phyloP scores from a whole-genome alignment of 306 rosid species.

The Prunus davidiana region DNA sequence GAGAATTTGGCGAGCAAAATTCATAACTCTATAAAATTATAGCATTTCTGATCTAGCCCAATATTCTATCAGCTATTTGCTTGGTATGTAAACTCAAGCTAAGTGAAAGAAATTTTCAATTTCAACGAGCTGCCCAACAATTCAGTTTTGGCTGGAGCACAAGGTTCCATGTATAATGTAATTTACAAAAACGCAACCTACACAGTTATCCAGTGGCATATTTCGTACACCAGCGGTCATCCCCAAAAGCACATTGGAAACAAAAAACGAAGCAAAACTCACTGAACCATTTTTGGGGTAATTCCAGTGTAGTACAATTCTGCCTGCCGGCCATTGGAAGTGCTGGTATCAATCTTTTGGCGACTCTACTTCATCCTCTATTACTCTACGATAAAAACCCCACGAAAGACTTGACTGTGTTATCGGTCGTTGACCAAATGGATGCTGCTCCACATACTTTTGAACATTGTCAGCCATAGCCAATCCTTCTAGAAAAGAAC shows the following conservation, averaged over 20 bases:
- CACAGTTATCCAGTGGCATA: neutral
- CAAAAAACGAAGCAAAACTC: neutral
- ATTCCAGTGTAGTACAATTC: neutral
- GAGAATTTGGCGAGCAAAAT: neutral
- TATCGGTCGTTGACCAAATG: constrained; percentile 74
- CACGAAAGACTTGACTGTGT: constrained; percentile 51
- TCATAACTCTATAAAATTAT: neutral
- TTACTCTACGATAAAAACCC: constrained; percentile 42
- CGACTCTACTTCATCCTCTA: neutral
- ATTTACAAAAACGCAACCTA: neutral
- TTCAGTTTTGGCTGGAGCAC: neutral
- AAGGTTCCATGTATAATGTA: neutral
- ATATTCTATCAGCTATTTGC: neutral
- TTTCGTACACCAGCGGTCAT: neutral
- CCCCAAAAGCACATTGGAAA: too few species aligned
- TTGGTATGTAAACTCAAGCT: neutral
- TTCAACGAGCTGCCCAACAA: neutral
- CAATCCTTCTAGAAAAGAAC: constrained; percentile 57
- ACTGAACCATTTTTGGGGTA: neutral
- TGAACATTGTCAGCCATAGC: constrained; percentile 62
- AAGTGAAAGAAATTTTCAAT: neutral
- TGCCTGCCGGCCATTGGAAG: neutral
- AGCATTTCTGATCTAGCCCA: neutral
- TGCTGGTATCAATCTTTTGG: neutral
- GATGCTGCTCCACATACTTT: constrained; percentile 51